These are phyloP conservation scores for Zelonia costaricensis DNA, from an alignment of 208 protist genomes.

Conservation along the genomic window DNA sequence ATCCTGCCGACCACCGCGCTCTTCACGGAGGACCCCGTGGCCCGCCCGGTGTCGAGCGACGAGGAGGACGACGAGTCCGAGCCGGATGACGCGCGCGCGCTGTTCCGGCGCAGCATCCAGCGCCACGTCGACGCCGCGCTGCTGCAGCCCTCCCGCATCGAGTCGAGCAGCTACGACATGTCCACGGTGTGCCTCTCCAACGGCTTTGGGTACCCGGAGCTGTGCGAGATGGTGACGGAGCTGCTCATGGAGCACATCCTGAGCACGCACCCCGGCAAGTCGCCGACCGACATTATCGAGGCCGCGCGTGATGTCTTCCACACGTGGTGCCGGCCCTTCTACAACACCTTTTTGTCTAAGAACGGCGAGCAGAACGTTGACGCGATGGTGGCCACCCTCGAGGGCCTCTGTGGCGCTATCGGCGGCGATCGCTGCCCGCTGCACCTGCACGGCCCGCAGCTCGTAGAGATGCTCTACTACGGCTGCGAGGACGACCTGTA, in stretches of 20 bases:
- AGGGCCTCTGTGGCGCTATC: constrained; percentile 63
- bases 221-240: constrained; percentile 79
- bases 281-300: constrained; percentile 24
- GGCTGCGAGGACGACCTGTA: constrained; percentile 72
- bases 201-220: constrained; percentile 49
- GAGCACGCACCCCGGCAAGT: constrained; percentile 24
- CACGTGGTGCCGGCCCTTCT: constrained; percentile 76
- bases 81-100: constrained; percentile 40
- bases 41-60: constrained; percentile 21
- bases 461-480: constrained; percentile 77
- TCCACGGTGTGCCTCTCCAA: constrained; percentile 50
- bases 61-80: constrained; percentile 38
- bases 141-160: constrained; percentile 49
- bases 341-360: constrained; percentile 51
- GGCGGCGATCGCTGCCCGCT: constrained; percentile 44
- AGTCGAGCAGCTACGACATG: constrained; percentile 61
- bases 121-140: constrained; percentile 45
- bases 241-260: constrained; percentile 61
- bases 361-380: constrained; percentile 44
- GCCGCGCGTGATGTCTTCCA: constrained; percentile 44
- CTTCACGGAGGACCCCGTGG: constrained; percentile 65
- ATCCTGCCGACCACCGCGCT: constrained; percentile 50
- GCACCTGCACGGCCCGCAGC: constrained; percentile 41
- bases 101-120: constrained; percentile 42
- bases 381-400: constrained; percentile 73